Conservation (phyloP, 2,329 filamentous ascomycete genomes). For the Furcasterigmium sp. region DNA sequence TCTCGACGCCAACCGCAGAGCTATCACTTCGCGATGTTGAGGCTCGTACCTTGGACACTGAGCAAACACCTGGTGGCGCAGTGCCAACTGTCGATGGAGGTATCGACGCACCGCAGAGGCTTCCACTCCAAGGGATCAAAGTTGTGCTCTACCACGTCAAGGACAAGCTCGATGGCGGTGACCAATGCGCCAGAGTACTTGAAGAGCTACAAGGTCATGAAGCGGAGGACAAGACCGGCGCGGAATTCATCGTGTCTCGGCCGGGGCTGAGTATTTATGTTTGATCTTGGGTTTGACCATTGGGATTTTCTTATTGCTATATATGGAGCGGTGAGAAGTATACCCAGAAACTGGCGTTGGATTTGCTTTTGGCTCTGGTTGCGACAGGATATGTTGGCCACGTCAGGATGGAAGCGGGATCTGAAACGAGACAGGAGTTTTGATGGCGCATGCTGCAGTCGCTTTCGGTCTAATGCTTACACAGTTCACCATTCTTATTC, state of each 20-base stretch:
- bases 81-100: neutral
- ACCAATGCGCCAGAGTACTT: slow-evolving; percentile 62
- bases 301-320: neutral
- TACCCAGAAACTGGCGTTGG: too few species aligned
- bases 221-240: slow-evolving; percentile 61
- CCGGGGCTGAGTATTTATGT: slow-evolving; percentile 56
- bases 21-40: slow-evolving; percentile 34
- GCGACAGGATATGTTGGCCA: too few species aligned
- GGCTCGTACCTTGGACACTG: slow-evolving; percentile 3
- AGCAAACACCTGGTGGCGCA: neutral
- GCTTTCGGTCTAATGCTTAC: too few species aligned
- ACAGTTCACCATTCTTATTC: too few species aligned
- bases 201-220: slow-evolving; percentile 64
- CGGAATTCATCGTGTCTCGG: slow-evolving; percentile 69
- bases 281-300: slow-evolving; percentile 19
- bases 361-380: too few species aligned
- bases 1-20: slow-evolving; percentile 43
- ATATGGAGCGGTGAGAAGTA: neutral
- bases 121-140: slow-evolving; percentile 65
- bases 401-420: too few species aligned
- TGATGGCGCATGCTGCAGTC: too few species aligned
- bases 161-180: slow-evolving; percentile 72
- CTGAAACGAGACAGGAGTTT: too few species aligned
- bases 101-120: slow-evolving; percentile 13
- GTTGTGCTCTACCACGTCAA: slow-evolving; percentile 94